Evolutionary conservation across 2,329 filamentous ascomycete genomes (phyloP).

Genomic region (Apiospora sp.): DNA sequence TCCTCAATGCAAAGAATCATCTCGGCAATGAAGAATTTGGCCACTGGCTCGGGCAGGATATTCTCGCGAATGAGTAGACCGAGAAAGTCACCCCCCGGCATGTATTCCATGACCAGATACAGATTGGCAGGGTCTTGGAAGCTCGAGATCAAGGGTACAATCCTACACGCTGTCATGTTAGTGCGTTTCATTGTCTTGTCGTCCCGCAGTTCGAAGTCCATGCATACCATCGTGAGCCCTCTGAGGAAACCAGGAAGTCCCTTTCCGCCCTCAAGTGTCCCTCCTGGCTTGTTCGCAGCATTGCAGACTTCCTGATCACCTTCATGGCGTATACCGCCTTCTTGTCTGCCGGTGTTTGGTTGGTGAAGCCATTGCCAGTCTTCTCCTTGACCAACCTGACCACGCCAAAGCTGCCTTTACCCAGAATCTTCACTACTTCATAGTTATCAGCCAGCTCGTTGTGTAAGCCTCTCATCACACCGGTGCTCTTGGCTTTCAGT

Average conservation of each 20-base stretch:
- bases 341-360: constrained; percentile 25
- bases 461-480: constrained; percentile 48
- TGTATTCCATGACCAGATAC: constrained; percentile 98
- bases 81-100: constrained; percentile 95
- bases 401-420: constrained; percentile 94
- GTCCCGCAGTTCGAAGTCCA: neutral
- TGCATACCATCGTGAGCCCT: constrained; percentile 79
- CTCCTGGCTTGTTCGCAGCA: constrained; percentile 91
- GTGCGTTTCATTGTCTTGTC: neutral
- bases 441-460: constrained; percentile 71
- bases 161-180: constrained; percentile 55
- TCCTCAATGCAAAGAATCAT: constrained; percentile 97
- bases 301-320: constrained; percentile 91
- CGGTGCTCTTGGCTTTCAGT: constrained; percentile 68
- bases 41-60: constrained; percentile 77
- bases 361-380: constrained; percentile 20
- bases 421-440: constrained; percentile 81
- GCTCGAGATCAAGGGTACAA: constrained; percentile 85
- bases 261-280: constrained; percentile 90
- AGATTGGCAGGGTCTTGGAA: constrained; percentile 87
- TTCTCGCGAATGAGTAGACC: constrained; percentile 87
- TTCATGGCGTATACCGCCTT: constrained; percentile 92
- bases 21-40: constrained; percentile 90
- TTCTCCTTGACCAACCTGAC: constrained; percentile 84
- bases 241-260: constrained; percentile 88